These are phyloP conservation scores for Pseudogymnoascus sp. DNA, from an alignment of 2,329 filamentous ascomycete genomes.

Conservation along the genomic window DNA sequence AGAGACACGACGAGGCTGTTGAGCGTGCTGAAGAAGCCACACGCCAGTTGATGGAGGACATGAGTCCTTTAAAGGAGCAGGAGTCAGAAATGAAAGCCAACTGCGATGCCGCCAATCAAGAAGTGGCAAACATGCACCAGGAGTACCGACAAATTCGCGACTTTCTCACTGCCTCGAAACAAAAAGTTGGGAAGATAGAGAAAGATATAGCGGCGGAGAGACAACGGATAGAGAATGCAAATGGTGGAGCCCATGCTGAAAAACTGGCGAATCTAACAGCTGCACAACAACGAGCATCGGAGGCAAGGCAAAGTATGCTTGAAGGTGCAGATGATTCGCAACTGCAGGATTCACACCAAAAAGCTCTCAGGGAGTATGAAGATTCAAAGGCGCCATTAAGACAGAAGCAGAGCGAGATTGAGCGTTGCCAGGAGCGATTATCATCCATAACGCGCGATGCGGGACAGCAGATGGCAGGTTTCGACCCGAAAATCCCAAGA, in stretches of 20 bases:
- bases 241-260: slow-evolving; percentile 60
- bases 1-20: slow-evolving; percentile 29
- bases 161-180: slow-evolving; percentile 46
- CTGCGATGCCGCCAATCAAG: slow-evolving; percentile 45
- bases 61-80: slow-evolving; percentile 39
- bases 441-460: slow-evolving; percentile 47
- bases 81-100: slow-evolving; percentile 42
- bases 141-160: slow-evolving; percentile 60
- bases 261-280: slow-evolving; percentile 53
- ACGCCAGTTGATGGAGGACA: slow-evolving; percentile 21
- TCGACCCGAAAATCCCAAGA: slow-evolving; percentile 51
- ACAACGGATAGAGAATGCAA: slow-evolving; percentile 55
- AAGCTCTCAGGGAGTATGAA: slow-evolving; percentile 28
- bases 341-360: slow-evolving; percentile 30
- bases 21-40: slow-evolving; percentile 25
- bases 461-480: slow-evolving; percentile 56
- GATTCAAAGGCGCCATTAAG: slow-evolving; percentile 29
- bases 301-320: slow-evolving; percentile 36
- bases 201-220: slow-evolving; percentile 48
- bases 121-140: slow-evolving; percentile 46
- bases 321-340: slow-evolving; percentile 34
- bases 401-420: slow-evolving; percentile 47
- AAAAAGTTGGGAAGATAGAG: slow-evolving; percentile 39
- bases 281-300: slow-evolving; percentile 43
- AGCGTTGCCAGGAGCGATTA: slow-evolving; percentile 43